phyloP scores from a whole-genome alignment of 2,329 filamentous ascomycete species.

The Alternaria arborescens region DNA sequence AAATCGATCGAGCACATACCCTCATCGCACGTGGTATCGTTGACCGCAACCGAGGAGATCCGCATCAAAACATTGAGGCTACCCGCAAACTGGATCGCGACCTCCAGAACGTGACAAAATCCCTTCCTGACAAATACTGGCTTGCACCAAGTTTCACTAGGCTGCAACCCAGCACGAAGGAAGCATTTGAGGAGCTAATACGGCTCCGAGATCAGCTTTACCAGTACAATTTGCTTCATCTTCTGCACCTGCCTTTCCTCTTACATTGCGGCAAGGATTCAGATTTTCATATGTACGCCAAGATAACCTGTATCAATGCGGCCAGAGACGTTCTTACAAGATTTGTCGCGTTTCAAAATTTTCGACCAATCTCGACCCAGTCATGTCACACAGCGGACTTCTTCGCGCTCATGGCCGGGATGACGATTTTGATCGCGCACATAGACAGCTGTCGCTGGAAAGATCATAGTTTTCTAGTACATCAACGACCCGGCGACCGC shows the following conservation, averaged over 20 bases:
- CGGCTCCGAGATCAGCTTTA: conserved; percentile 23
- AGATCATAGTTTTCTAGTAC: conserved; percentile 15
- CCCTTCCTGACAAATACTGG: conserved; percentile 17
- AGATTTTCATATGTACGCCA: conserved; percentile 11
- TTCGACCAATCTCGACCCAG: conserved; percentile 6
- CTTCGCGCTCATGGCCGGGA: conserved; percentile 28
- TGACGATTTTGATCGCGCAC: conserved; percentile 29
- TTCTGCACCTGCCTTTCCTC: conserved; percentile 30
- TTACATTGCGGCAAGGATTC: conserved; percentile 14
- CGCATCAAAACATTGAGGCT: conserved; percentile 28
- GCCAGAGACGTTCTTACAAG: conserved; percentile 23
- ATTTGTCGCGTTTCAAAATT: conserved; percentile 22
- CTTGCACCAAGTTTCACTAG: conserved; percentile 4
- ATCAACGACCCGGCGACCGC: conserved; percentile 27
- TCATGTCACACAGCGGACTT: conserved; percentile 29
- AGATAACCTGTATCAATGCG: conserved; percentile 24
- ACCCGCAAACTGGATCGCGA: conserved; percentile 34
- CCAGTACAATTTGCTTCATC: conserved; percentile 28
- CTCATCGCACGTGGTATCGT: conserved; percentile 51
- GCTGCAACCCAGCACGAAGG: conserved; percentile 6
- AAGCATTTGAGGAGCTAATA: conserved; percentile 18
- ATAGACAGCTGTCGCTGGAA: conserved; percentile 18
- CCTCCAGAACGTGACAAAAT: conserved; percentile 17
- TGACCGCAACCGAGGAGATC: conserved; percentile 48
- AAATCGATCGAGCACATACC: conserved; percentile 43